These are phyloP conservation scores for Poronia punctata DNA, from an alignment of 495 filamentous ascomycete genomes.

Conservation along the genomic window DNA sequence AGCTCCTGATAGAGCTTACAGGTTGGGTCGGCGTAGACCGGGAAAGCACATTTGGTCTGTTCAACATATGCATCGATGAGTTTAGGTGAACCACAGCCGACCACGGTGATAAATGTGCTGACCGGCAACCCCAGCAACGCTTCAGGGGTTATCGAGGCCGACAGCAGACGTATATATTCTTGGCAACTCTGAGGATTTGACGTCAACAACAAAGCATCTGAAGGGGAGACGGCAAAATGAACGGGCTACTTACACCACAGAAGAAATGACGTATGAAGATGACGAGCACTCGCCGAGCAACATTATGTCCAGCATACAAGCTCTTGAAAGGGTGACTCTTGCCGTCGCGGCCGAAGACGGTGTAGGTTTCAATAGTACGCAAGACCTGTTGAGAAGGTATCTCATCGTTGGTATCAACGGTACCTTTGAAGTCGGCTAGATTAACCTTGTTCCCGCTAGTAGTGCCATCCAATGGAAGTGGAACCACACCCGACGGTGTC, in stretches of 20 bases:
- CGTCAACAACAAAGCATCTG: conserved; percentile 6
- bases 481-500: neutral
- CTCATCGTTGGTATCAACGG: conserved; percentile 44
- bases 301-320: conserved; percentile 54
- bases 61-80: conserved; percentile 63
- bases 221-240: conserved; percentile 2
- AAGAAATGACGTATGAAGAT: conserved; percentile 88
- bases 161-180: conserved; percentile 62
- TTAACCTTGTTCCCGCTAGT: conserved; percentile 13
- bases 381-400: conserved; percentile 44
- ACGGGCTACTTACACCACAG: conserved; percentile 61
- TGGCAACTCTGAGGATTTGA: conserved; percentile 53
- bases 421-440: conserved; percentile 38
- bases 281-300: conserved; percentile 53
- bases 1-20: conserved; percentile 62
- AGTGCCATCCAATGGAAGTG: too few relatives aligned
- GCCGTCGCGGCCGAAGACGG: conserved; percentile 58
- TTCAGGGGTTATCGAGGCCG: conserved; percentile 50
- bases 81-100: conserved; percentile 72
- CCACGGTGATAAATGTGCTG: conserved; percentile 59
- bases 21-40: conserved; percentile 75
- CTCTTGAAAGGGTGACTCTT: conserved; percentile 58
- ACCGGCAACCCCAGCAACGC: conserved; percentile 46
- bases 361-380: conserved; percentile 46
- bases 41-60: conserved; percentile 61